Evolutionary conservation across 129 eudicot genomes (phyloP), one percentile per base, ranked within the genome.

Genomic region (Flaveria bidentis): DNA sequence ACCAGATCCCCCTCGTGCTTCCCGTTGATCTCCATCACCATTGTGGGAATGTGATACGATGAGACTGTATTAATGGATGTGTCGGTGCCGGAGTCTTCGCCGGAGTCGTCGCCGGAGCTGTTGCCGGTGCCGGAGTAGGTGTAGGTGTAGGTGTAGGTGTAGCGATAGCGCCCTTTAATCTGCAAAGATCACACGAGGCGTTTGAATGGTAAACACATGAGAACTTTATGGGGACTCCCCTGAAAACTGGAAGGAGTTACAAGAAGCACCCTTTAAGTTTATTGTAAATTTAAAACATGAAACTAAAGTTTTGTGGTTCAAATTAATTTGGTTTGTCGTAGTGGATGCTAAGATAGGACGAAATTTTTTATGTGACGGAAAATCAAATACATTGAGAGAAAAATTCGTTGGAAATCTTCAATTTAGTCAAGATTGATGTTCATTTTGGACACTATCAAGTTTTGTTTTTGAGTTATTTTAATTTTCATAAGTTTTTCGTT

Each of bases 11-110:
- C 64, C 2, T 23, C 76, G 0, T 61, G 66, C n/a, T 81, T 78
- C 39, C 64, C 74, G 53, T 69, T 70, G 18, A 39, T 80, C 82
- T 78, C 88, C 96, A 87, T 90, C 46, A 65, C 75, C 76, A 80
- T 20, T 53, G 62, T 17, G 20, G 18, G 72, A 65, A 76, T 65
- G 65, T 53, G 36, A 51, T 66, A 30, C 39, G 26, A 28, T 22
- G 39, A 63, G 46, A 26, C 33, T 26, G 44, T 30, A 44, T 16
- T 57, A 22, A 12, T 11, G 62, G 16, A 15, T 14, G 71, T 74
- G 13, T 26, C 39, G 47, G 51, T 75, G 62, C 28, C 53, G 53
- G 18, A 23, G 39, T 39, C 56, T 53, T 17, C 16, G 73, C 41
- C 42, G 41, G 57, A 16, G 14, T 4, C 12, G 61, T 25, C 8